A percentile compares a stretch with the other conserved stretches of the same genome.
Conservation (phyloP, 2,329 filamentous ascomycete species). For the Pseudocercospora vitis region DNA sequence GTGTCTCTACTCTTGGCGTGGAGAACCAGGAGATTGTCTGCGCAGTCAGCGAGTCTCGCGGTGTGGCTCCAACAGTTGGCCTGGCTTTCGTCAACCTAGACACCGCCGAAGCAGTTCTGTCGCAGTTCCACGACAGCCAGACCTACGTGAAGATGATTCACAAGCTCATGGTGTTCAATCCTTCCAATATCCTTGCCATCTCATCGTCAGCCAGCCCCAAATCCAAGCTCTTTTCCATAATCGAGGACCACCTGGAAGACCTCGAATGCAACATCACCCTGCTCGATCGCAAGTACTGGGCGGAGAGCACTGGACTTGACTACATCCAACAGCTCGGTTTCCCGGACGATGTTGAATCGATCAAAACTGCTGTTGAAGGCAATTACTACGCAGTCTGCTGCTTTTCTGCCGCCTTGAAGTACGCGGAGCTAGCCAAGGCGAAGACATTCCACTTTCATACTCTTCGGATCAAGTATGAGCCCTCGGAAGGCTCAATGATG, state of each 20-base stretch:
- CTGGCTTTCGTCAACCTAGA: slow-evolving; percentile 79
- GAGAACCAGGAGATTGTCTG: slow-evolving; percentile 75
- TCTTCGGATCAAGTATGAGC: slow-evolving; percentile 80
- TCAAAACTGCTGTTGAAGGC: slow-evolving; percentile 76
- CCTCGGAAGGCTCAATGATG: slow-evolving; percentile 91
- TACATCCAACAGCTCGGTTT: slow-evolving; percentile 80
- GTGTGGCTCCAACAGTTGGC: slow-evolving; percentile 79
- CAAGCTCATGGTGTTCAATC: slow-evolving; percentile 78
- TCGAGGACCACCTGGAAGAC: slow-evolving; percentile 69
- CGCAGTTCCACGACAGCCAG: slow-evolving; percentile 89
- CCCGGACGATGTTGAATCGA: slow-evolving; percentile 72
- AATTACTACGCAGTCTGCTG: slow-evolving; percentile 85
- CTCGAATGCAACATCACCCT: slow-evolving; percentile 58
- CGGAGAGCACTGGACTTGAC: slow-evolving; percentile 72
- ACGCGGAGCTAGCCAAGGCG: slow-evolving; percentile 68
- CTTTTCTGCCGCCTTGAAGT: slow-evolving; percentile 84
- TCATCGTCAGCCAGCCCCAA: slow-evolving; percentile 67
- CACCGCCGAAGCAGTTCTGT: slow-evolving; percentile 79
- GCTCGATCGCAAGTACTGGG: slow-evolving; percentile 79
- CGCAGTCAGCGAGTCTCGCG: slow-evolving; percentile 83
- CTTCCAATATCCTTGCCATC: slow-evolving; percentile 76
- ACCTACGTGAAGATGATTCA: slow-evolving; percentile 86
- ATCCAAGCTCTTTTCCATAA: slow-evolving; percentile 71
- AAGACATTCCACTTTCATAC: slow-evolving; percentile 75
- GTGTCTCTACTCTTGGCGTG: slow-evolving; percentile 58